Evolutionary conservation across 192 early-diverging fungal species (phyloP).

Genomic region (Backusella psychrophila): DNA sequence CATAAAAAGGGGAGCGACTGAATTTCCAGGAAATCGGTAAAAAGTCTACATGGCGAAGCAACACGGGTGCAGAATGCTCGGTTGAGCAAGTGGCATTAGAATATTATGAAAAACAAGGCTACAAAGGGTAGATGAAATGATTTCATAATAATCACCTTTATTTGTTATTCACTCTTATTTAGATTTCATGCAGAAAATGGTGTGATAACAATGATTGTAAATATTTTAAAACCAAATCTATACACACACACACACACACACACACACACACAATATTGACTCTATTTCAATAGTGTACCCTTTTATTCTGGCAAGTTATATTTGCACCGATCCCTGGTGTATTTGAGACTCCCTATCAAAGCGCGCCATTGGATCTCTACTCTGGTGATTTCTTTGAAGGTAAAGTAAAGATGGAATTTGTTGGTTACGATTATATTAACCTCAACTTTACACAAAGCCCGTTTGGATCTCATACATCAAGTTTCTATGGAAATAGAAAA

Average conservation of each 20-base stretch:
- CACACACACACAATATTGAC: background rate
- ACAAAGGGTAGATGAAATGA: slow-evolving; percentile 38
- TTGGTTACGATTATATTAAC: background rate
- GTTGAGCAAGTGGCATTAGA: slow-evolving; percentile 65
- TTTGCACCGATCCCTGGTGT: slow-evolving; percentile 61
- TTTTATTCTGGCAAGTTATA: slow-evolving; percentile 72
- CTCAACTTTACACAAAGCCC: slow-evolving; percentile 9
- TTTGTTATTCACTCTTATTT: background rate
- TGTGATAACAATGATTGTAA: slow-evolving; percentile 51
- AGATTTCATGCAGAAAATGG: slow-evolving; percentile 63
- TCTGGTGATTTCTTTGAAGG: slow-evolving; percentile 64
- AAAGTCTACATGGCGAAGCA: slow-evolving; percentile 47
- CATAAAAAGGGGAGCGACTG: slow-evolving; percentile 24
- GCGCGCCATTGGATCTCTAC: slow-evolving; percentile 62
- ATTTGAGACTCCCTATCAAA: slow-evolving; percentile 71
- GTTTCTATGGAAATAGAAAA: slow-evolving; percentile 34
- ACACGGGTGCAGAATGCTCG: slow-evolving; percentile 58
- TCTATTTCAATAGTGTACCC: slow-evolving; percentile 39
- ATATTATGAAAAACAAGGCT: slow-evolving; percentile 62
- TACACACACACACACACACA: background rate
- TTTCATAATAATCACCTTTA: background rate
- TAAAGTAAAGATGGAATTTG: background rate
- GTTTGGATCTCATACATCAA: slow-evolving; percentile 39
- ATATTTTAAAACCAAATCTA: background rate
- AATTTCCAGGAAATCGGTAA: slow-evolving; percentile 35